Evolutionary conservation across 1,139 yeast species (phyloP), one percentile per base, ranked within the genome.

Genomic region (Nakaseomyces uthaithaninus): DNA sequence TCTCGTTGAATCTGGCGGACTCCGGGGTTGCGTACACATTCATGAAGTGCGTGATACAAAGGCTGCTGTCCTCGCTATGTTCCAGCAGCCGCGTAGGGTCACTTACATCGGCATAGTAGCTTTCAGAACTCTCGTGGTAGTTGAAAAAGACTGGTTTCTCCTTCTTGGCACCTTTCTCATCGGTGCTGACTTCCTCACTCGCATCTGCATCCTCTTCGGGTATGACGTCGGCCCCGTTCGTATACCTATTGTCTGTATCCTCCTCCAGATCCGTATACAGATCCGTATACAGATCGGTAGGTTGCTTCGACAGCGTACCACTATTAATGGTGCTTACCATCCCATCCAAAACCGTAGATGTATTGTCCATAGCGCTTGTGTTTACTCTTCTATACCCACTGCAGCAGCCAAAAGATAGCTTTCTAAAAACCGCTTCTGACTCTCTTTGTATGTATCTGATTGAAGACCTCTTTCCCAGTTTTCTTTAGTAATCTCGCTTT

Each of bases 31-130:
- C 62, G 47, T 72, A 67, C 6, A 72, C 65, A 48, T 80, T 80
- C 17, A 87, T 87, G 55, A 78, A 80, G 55, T 80, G 87, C 36
- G 77, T 78, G 8, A 77, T 59, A 22, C 75, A 72, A 5, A 79
- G 50, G 1, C 71, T 57, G 27, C 53, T 55, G 22, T 56, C 53
- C 41, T 57, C 59, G 15, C 40, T 45, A 36, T 56, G 60, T 33
- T 56, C 60, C 17, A 39, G 43, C 8, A 44, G 42, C 3, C 30
- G 25, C 1, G 34, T 25, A 6, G 46, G 42, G 5, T 44, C 42
- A 3, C 42, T 50, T 3, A 55, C 37, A 3, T 57, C 59, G 20
- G 56, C 51, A 55, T 64, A 69, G 35, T 62, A 60, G 2, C 62
- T 58, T 18, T 65, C 63, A 10, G 72, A 51, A 53, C 64, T 76